phyloP scores from a whole-genome alignment of 2,329 filamentous ascomycete genomes.

The Scytalidium sp. region DNA sequence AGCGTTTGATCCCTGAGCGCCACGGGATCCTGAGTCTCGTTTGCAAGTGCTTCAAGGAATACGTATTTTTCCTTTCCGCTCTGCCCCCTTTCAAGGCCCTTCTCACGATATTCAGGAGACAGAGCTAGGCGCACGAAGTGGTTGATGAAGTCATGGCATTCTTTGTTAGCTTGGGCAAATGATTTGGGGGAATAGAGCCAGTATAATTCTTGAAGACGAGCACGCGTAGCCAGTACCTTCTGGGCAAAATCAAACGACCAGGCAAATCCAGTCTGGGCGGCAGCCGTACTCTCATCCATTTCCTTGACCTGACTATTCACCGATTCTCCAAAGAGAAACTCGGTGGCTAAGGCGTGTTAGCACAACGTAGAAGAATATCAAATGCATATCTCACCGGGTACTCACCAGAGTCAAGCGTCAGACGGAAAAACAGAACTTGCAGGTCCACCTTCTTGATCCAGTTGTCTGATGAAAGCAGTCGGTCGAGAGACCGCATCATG shows the following conservation, averaged over 20 bases:
- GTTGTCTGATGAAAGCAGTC: conserved; percentile 51
- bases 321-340: conserved; percentile 55
- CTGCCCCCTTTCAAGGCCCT: conserved; percentile 27
- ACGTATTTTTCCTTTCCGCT: conserved; percentile 31
- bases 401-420: conserved; percentile 56
- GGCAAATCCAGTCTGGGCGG: conserved; percentile 36
- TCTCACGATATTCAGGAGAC: conserved; percentile 12
- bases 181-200: conserved; percentile 28
- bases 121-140: conserved; percentile 40
- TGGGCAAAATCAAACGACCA: conserved; percentile 45
- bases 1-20: conserved; percentile 49
- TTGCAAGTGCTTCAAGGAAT: conserved; percentile 56
- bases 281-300: neutral
- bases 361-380: too few species aligned
- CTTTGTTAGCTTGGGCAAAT: conserved; percentile 20
- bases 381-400: too few species aligned
- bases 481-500: conserved; percentile 55
- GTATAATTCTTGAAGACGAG: conserved; percentile 14
- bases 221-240: conserved; percentile 14
- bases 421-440: conserved; percentile 58
- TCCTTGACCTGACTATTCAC: conserved; percentile 36
- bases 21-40: conserved; percentile 39
- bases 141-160: conserved; percentile 42
- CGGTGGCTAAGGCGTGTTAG: conserved; percentile 25
- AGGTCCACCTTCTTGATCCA: conserved; percentile 51